Percentiles rank a stretch among this genome's conserved stretches.
These are phyloP conservation scores for Diaporthe sp. DNA, from an alignment of 2,329 filamentous ascomycete genomes.

Conservation along the genomic window DNA sequence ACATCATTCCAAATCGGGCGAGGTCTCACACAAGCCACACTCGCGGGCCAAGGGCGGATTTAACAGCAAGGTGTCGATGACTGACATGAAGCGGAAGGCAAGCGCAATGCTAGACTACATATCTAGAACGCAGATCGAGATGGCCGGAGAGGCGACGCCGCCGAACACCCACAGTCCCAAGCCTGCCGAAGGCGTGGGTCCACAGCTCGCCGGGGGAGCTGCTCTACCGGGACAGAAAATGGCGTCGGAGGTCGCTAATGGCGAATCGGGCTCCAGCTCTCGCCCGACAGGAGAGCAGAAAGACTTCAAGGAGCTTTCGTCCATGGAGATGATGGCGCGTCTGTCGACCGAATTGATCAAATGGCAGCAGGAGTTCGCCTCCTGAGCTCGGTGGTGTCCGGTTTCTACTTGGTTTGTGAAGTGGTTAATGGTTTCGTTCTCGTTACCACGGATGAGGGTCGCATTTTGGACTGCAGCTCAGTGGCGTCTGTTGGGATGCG, in stretches of 20 bases:
- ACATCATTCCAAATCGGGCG: constrained; percentile 43
- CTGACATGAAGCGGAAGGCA: constrained; percentile 87
- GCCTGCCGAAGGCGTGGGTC: constrained; percentile 45
- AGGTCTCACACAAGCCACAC: constrained; percentile 44
- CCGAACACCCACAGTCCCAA: constrained; percentile 50
- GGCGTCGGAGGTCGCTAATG: constrained; percentile 39
- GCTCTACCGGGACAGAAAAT: constrained; percentile 38
- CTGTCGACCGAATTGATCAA: constrained; percentile 83
- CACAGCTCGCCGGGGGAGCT: constrained; percentile 35
- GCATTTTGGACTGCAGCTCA: neutral
- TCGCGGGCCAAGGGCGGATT: constrained; percentile 65
- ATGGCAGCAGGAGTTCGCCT: constrained; percentile 80
- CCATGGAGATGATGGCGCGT: constrained; percentile 91
- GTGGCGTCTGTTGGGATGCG: neutral
- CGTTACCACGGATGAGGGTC: neutral
- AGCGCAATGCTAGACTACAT: constrained; percentile 91
- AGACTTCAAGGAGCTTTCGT: constrained; percentile 80
- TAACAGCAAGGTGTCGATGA: constrained; percentile 81
- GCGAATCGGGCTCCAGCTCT: constrained; percentile 42
- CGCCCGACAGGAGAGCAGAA: constrained; percentile 49
- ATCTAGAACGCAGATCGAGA: constrained; percentile 85
- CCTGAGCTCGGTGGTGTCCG: neutral
- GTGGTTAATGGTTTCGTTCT: neutral
- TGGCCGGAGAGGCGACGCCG: constrained; percentile 72
- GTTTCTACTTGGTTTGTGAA: neutral